Conservation (phyloP, 306 rosid genomes). For the Trifolium fragiferum region DNA sequence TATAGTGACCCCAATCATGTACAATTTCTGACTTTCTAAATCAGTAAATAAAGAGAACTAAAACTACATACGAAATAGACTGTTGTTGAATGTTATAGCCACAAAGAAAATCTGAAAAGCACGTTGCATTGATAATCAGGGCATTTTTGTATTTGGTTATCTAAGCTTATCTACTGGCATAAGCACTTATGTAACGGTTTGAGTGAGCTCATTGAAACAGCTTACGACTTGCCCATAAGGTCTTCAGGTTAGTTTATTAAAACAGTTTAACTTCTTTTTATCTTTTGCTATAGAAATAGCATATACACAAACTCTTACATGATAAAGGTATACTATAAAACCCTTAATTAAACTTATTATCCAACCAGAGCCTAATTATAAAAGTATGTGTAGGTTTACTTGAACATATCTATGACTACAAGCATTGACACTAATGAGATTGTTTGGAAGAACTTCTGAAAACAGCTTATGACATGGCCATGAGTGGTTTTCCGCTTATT, state of each 20-base stretch:
- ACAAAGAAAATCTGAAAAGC: not conserved
- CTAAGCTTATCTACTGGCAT: not conserved
- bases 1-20: not conserved
- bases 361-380: not conserved
- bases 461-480: not conserved
- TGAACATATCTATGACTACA: not conserved
- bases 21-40: not conserved
- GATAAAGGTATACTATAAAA: not conserved
- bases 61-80: not conserved
- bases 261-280: not conserved
- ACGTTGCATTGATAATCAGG: not conserved
- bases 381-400: not conserved
- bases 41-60: conserved; percentile 1
- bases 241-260: not conserved
- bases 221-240: no score
- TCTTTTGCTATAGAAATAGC: not conserved
- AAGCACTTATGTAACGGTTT: not conserved
- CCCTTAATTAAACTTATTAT: not conserved
- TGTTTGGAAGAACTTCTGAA: not conserved
- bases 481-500: not conserved
- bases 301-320: not conserved
- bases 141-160: not conserved
- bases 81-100: not conserved
- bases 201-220: not conserved
- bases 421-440: not conserved